Conservation (phyloP, 352 stramenopile species). For the Globisporangium mamillatum region DNA sequence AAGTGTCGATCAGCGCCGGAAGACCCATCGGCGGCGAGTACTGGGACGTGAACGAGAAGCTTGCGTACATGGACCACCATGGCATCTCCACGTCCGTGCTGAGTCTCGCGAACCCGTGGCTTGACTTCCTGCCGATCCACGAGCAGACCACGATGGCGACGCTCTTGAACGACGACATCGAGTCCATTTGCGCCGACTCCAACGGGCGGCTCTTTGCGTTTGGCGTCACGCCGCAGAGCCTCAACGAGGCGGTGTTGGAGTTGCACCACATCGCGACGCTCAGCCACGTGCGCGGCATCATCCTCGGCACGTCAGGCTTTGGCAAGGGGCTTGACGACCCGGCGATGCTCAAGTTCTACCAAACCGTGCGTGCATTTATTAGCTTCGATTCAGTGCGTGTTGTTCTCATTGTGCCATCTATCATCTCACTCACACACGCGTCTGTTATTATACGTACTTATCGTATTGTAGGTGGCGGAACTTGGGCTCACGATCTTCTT, state of each 20-base stretch:
- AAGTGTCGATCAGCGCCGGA: slow-evolving; percentile 35
- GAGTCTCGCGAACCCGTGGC: slow-evolving; percentile 67
- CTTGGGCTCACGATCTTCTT: slow-evolving; percentile 54
- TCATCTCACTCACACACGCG: neutral
- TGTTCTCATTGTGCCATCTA: neutral
- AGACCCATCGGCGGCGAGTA: slow-evolving; percentile 62
- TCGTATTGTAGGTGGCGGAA: slow-evolving; percentile 26
- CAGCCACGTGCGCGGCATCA: slow-evolving; percentile 41
- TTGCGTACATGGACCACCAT: slow-evolving; percentile 66
- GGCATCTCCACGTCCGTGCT: slow-evolving; percentile 55
- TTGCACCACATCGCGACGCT: slow-evolving; percentile 37
- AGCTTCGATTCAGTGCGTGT: neutral
- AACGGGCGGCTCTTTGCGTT: slow-evolving; percentile 47
- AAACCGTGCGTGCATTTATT: slow-evolving; percentile 18
- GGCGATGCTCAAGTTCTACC: slow-evolving; percentile 54
- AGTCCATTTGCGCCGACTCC: slow-evolving; percentile 40
- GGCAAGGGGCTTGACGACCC: slow-evolving; percentile 57
- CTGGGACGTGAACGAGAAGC: slow-evolving; percentile 47
- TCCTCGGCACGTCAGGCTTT: slow-evolving; percentile 51
- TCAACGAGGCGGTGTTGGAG: slow-evolving; percentile 33
- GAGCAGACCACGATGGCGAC: slow-evolving; percentile 45
- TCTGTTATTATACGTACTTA: neutral
- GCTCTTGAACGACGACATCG: slow-evolving; percentile 55
- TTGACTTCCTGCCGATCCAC: slow-evolving; percentile 52
- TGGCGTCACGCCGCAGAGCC: slow-evolving; percentile 38